Evolutionary conservation across 768 basidiomycete genomes (phyloP).

Genomic region (Crepidotus variabilis): DNA sequence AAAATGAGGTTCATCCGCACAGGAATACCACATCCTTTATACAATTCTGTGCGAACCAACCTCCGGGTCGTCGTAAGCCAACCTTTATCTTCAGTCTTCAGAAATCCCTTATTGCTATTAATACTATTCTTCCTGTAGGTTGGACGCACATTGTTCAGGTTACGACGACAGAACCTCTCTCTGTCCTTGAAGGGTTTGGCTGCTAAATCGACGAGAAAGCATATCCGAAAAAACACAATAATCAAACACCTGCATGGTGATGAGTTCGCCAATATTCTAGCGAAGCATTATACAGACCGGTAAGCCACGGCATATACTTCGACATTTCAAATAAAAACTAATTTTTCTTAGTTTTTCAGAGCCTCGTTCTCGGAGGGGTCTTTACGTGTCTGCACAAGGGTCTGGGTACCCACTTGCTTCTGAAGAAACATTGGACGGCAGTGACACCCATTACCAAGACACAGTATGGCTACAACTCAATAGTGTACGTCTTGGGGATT

Average conservation of each 20-base stretch:
- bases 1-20: background rate
- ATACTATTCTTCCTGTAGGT: background rate
- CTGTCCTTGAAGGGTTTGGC: background rate
- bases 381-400: too few species aligned
- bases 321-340: too few species aligned
- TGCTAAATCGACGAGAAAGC: background rate
- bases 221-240: background rate
- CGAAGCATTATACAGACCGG: background rate
- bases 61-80: background rate
- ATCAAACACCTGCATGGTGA: background rate
- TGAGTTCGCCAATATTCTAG: background rate
- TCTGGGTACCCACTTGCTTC: too few species aligned
- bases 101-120: background rate
- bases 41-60: background rate
- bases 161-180: background rate
- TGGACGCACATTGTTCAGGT: background rate
- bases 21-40: background rate
- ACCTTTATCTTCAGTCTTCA: background rate
- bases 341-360: too few species aligned
- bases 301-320: background rate
- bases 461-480: background rate
- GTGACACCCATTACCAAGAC: background rate
- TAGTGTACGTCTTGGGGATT: background rate
- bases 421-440: too few species aligned
- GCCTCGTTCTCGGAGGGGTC: too few species aligned